Conservation (phyloP, 495 filamentous ascomycete species). For the Pyronema domesticum region DNA sequence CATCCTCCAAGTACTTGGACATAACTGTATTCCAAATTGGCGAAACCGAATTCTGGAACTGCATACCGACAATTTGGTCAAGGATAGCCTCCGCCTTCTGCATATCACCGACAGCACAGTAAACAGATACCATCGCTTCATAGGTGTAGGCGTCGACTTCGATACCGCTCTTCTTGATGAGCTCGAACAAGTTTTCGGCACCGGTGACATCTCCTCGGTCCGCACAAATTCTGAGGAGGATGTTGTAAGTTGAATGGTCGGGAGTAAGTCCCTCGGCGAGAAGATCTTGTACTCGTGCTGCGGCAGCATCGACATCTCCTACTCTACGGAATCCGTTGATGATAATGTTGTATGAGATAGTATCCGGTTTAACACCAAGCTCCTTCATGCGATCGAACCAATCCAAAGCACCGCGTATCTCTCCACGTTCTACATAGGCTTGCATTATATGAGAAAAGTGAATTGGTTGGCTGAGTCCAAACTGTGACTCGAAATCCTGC, state of each 20-base stretch:
- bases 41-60: constrained; percentile 32
- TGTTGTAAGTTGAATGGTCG: constrained; percentile 45
- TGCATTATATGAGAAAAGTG: constrained; percentile 21
- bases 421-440: constrained; percentile 37
- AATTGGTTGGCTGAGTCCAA: constrained; percentile 27
- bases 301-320: constrained; percentile 44
- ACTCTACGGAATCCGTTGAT: constrained; percentile 50
- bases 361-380: constrained; percentile 33
- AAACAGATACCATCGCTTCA: constrained; percentile 45
- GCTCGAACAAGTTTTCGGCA: constrained; percentile 41
- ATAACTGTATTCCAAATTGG: constrained; percentile 67
- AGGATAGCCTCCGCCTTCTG: constrained; percentile 45
- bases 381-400: constrained; percentile 44
- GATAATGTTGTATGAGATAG: constrained; percentile 54
- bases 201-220: constrained; percentile 57
- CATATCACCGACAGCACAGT: constrained; percentile 44
- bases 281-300: constrained; percentile 41
- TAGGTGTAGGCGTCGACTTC: constrained; percentile 35
- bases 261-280: constrained; percentile 30
- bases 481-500: constrained; percentile 33
- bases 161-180: constrained; percentile 32
- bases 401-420: constrained; percentile 34
- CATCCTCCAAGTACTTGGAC: background rate
- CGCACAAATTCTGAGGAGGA: constrained; percentile 52
- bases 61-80: constrained; percentile 26